A percentile compares a stretch with the other conserved stretches of the same genome.
These are phyloP conservation scores for Cardamine resedifolia DNA, from an alignment of 345 rosid genomes.

Conservation along the genomic window DNA sequence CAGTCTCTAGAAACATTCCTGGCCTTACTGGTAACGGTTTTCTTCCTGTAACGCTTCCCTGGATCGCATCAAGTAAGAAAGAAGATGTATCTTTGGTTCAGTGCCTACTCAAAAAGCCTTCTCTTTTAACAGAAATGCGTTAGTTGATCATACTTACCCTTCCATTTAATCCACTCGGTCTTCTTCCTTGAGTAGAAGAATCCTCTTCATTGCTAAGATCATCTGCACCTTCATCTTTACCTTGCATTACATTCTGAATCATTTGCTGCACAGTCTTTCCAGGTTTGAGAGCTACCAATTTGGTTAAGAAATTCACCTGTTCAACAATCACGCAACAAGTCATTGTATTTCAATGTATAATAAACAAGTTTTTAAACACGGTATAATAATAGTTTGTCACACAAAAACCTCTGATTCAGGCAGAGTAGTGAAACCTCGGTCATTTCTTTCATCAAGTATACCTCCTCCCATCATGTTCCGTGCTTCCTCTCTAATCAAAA, in stretches of 20 bases:
- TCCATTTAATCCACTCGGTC: conserved; percentile 61
- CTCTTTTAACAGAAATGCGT: no score
- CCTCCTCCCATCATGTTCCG: conserved; percentile 98
- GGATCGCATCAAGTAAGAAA: conserved; percentile 29
- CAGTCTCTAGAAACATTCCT: conserved; percentile 95
- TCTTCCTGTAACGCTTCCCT: conserved; percentile 74
- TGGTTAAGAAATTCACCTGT: conserved; percentile 88
- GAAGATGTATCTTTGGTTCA: neutral
- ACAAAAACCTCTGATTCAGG: conserved; percentile 85
- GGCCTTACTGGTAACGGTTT: conserved; percentile 92
- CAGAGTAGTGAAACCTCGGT: conserved; percentile 83
- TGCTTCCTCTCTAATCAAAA: conserved; percentile 93
- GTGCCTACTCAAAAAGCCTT: neutral
- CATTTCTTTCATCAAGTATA: conserved; percentile 91
- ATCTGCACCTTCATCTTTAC: conserved; percentile 93
- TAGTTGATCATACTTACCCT: conserved; percentile 47
- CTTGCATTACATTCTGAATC: conserved; percentile 88
- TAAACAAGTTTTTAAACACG: neutral
- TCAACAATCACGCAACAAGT: neutral
- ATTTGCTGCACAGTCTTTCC: conserved; percentile 73
- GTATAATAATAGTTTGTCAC: neutral
- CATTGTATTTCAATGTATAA: neutral
- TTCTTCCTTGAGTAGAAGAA: conserved; percentile 32
- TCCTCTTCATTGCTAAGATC: conserved; percentile 42
- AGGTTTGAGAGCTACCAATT: conserved; percentile 83